A percentile compares a stretch with the other conserved stretches of the same genome.
Conservation (phyloP, 2,329 filamentous ascomycete genomes). For the Daldinia sp. region DNA sequence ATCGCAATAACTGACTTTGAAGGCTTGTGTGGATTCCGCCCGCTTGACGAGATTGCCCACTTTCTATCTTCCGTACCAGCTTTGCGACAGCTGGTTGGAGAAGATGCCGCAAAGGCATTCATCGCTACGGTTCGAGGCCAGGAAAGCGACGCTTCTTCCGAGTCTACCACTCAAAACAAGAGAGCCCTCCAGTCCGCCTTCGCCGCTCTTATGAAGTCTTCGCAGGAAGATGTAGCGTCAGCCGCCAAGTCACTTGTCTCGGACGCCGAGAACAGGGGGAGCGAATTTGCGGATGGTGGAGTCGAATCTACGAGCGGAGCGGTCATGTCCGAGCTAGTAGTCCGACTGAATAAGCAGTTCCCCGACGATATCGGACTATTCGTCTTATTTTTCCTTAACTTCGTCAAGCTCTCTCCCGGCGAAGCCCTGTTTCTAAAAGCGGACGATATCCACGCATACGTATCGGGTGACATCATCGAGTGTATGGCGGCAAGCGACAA, state of each 20-base stretch:
- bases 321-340: constrained; percentile 78
- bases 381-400: constrained; percentile 97
- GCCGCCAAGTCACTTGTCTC: constrained; percentile 75
- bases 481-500: constrained; percentile 99
- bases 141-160: constrained; percentile 50
- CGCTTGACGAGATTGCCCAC: constrained; percentile 83
- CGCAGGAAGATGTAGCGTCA: constrained; percentile 68
- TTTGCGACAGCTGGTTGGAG: constrained; percentile 72
- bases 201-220: constrained; percentile 80
- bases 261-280: constrained; percentile 72
- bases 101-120: constrained; percentile 67
- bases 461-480: constrained; percentile 94
- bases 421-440: constrained; percentile 97
- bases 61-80: constrained; percentile 71
- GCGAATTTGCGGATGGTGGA: constrained; percentile 78
- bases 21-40: constrained; percentile 93
- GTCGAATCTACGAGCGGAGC: constrained; percentile 72
- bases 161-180: constrained; percentile 69
- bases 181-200: constrained; percentile 79
- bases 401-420: constrained; percentile 83
- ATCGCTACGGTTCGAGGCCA: constrained; percentile 62
- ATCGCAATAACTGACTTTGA: constrained; percentile 97
- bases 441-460: constrained; percentile 96
- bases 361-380: constrained; percentile 91
- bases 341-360: constrained; percentile 82